Base-by-base conservation (phyloP, 2,329 filamentous ascomycete species). In the Epichloe gansuensis region DNA sequence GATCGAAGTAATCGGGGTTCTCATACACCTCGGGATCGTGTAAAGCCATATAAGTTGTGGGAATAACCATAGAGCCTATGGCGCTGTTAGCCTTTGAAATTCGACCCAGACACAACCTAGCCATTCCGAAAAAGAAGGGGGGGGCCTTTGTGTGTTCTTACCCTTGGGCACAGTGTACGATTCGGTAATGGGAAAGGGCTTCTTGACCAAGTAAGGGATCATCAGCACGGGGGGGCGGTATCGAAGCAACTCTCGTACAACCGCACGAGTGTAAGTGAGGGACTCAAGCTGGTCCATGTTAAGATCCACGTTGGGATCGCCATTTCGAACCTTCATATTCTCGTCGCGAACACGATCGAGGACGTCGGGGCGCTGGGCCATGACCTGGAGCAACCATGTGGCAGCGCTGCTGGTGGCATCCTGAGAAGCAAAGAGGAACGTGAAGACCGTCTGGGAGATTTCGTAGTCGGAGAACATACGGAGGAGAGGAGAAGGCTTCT, bases 181-280 rank as follows among this genome's bases (percentile, higher is more conserved):
- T 38, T 85, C 80, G 27, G 86, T 89, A 61, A 98, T 85, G 49
- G 90, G 90, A 78, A 97, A 98, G 52, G 87, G 74, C 76, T 95
- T 95, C 84, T 97, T 97, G 58, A 84, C 88, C 56, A 90, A 68
- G 70, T 97, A 97, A 36, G 93, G 93, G 49, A 96, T 88, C 89
- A 98, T 95, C 69, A 96, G 79, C 63, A 98, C 93, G 52, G 93
- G 93, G 93, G 52, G 93, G 52, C 91, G 87, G 76, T 94, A 97
- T 64, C 93, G 87, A 58, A 95, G 80, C 53, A 89, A 84, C 73
- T 95, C 89, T 61, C 87, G 89, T 58, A 97, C 87, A 43, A 95
- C 88, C 41, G 89, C 91, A 54, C 89, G 86, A 43, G 93, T 97
- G 69, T 94, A 96, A 13, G 81, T 80, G 77, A 96, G 81, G 50